phyloP scores from a whole-genome alignment of 495 filamentous ascomycete species.

The Hypoxylon lienhwacheense region DNA sequence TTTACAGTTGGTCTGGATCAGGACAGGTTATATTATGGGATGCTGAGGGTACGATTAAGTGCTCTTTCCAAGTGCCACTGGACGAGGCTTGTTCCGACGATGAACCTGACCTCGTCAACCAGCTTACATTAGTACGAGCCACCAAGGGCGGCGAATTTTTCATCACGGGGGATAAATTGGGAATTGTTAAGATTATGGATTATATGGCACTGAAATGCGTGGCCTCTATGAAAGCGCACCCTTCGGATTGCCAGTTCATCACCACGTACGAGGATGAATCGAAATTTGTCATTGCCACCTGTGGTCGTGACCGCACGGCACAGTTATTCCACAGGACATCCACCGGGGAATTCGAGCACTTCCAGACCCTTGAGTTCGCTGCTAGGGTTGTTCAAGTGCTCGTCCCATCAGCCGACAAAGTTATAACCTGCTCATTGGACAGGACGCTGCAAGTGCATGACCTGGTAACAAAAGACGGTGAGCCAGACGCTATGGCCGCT shows the following conservation, averaged over 20 bases:
- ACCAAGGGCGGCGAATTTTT: slow-evolving; percentile 63
- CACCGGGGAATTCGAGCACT: slow-evolving; percentile 50
- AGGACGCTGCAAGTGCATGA: slow-evolving; percentile 80
- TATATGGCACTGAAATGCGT: slow-evolving; percentile 53
- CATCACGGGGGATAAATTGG: slow-evolving; percentile 81
- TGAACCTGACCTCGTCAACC: slow-evolving; percentile 65
- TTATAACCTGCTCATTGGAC: slow-evolving; percentile 87
- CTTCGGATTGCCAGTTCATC: slow-evolving; percentile 82
- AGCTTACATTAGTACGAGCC: slow-evolving; percentile 70
- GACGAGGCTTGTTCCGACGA: slow-evolving; percentile 62
- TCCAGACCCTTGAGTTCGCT: slow-evolving; percentile 54
- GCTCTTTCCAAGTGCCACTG: slow-evolving; percentile 65
- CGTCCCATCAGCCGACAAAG: slow-evolving; percentile 55
- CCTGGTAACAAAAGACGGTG: slow-evolving; percentile 70
- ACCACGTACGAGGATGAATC: slow-evolving; percentile 60
- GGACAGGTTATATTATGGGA: slow-evolving; percentile 83
- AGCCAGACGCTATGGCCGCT: slow-evolving; percentile 71
- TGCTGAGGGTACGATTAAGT: slow-evolving; percentile 65
- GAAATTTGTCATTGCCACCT: slow-evolving; percentile 68
- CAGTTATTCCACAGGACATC: slow-evolving; percentile 74
- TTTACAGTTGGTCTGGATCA: slow-evolving; percentile 83
- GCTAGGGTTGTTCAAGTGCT: slow-evolving; percentile 53
- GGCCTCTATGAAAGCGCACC: slow-evolving; percentile 78
- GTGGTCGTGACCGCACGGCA: slow-evolving; percentile 83
- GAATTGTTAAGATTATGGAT: slow-evolving; percentile 67